phyloP scores from a whole-genome alignment of 1,139 yeast genomes.

The Geotrichum phurueaensis region DNA sequence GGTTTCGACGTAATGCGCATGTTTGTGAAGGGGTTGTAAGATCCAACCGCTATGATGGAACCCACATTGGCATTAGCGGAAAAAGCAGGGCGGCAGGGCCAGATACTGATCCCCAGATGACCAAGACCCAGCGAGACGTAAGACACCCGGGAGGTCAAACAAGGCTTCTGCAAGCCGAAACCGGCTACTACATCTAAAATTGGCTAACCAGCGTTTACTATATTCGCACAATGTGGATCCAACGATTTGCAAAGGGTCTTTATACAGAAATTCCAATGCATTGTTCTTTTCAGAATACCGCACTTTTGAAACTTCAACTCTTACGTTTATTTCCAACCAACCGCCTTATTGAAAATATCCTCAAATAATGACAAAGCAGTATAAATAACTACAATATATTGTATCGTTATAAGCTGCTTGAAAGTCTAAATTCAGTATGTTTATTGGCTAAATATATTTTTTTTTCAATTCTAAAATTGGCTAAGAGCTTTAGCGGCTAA shows the following conservation, averaged over 20 bases:
- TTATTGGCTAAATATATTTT: not conserved
- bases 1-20: not conserved
- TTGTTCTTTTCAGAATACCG: not conserved
- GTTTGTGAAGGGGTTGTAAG: not conserved
- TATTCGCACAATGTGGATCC: not conserved
- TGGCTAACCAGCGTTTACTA: not conserved
- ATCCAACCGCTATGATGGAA: not conserved
- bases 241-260: not conserved
- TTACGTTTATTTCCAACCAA: not conserved
- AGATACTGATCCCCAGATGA: no score
- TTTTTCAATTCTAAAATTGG: not conserved
- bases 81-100: not conserved
- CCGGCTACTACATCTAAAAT: not conserved
- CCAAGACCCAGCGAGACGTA: not conserved
- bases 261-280: not conserved
- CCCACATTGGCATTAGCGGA: not conserved
- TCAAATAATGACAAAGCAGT: not conserved
- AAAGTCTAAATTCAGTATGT: not conserved
- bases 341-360: not conserved
- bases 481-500: not conserved
- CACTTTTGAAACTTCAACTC: not conserved
- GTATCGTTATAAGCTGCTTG: not conserved
- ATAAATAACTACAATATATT: not conserved
- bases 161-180: not conserved
- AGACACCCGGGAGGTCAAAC: not conserved